These are phyloP conservation scores for Skeletonema menzelii DNA, from an alignment of 108 stramenopile species.

Conservation along the genomic window DNA sequence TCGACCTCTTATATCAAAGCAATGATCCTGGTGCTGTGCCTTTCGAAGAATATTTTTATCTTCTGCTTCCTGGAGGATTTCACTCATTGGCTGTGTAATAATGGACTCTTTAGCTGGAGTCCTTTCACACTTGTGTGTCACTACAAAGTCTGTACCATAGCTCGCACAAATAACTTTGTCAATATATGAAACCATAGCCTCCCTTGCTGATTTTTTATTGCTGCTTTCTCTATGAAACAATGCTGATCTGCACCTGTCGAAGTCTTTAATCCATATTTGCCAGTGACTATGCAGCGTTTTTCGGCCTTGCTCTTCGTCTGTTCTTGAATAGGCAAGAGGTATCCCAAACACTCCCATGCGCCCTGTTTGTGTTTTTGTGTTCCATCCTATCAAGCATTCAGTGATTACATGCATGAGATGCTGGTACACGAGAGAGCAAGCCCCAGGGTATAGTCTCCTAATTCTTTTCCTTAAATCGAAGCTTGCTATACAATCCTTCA, in stretches of 20 bases:
- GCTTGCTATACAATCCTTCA: background rate
- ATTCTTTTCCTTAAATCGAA: background rate
- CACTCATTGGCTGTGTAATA: background rate
- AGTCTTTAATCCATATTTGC: background rate
- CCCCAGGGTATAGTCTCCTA: background rate
- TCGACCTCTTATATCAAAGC: background rate
- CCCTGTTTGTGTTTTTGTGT: background rate
- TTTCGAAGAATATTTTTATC: background rate
- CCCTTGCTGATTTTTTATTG: background rate
- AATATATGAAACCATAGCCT: background rate
- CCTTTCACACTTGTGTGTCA: background rate
- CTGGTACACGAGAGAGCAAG: background rate
- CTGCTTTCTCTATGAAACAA: background rate
- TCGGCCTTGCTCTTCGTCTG: constrained; percentile 3
- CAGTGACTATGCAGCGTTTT: constrained; percentile 11
- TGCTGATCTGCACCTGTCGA: background rate
- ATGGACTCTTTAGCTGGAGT: background rate
- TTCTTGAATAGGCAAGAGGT: background rate
- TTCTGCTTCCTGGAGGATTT: background rate
- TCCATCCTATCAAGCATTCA: background rate
- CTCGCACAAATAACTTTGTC: background rate
- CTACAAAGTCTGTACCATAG: background rate
- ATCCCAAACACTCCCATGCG: background rate
- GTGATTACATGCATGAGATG: background rate
- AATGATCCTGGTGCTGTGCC: background rate